Percentiles rank a stretch among this genome's conserved stretches.
Conservation (phyloP, 2,329 filamentous ascomycete genomes). For the Colletotrichum abscissum region DNA sequence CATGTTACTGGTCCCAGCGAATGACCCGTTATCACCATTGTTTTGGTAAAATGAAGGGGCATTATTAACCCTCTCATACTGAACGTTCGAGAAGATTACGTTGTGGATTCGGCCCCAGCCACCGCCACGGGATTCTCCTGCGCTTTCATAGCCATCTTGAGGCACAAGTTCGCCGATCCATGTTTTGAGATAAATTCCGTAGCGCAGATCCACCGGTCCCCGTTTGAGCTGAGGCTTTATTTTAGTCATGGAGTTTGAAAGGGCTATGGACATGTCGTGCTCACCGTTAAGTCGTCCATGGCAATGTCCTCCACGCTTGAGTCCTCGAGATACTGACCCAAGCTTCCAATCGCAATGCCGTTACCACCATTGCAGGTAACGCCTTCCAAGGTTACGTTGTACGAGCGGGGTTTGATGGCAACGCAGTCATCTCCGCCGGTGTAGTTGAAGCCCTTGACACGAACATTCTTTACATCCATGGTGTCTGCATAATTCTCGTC, state of each 20-base stretch:
- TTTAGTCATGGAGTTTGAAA: neutral
- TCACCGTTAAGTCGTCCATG: neutral
- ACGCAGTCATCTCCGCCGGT: neutral
- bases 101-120: neutral
- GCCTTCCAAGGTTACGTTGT: neutral
- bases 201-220: neutral
- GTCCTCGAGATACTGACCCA: neutral
- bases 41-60: neutral
- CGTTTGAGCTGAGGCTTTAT: neutral
- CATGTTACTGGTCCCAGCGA: neutral
- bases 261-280: neutral
- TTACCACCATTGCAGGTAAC: neutral
- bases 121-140: neutral
- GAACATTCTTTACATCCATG: neutral
- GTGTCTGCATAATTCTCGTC: neutral
- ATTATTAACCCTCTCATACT: neutral
- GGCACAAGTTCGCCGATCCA: neutral
- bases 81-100: neutral
- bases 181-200: neutral
- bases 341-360: neutral
- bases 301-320: neutral
- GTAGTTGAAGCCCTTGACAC: neutral
- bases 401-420: neutral
- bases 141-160: neutral
- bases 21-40: neutral